Percentiles rank a stretch among this genome's conserved stretches.
phyloP scores from a whole-genome alignment of 441 rosid species.

The Erysimum cheiri region DNA sequence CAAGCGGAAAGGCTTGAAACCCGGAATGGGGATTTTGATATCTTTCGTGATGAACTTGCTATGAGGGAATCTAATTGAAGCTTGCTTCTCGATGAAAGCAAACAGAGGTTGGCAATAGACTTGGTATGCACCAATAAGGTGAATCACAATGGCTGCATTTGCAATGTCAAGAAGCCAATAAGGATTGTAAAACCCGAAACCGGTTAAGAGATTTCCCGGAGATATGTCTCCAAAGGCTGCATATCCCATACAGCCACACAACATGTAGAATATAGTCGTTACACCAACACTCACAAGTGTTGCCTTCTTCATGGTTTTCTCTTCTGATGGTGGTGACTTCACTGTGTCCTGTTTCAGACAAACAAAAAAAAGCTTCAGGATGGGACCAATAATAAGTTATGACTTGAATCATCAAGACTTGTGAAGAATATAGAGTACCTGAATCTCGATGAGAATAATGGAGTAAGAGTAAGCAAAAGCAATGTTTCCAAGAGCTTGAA shows the following conservation, averaged over 20 bases:
- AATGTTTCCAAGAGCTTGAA: slow-evolving; percentile 82
- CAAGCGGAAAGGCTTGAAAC: slow-evolving; percentile 43
- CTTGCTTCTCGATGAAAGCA: slow-evolving; percentile 69
- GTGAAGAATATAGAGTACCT: slow-evolving; percentile 47
- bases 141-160: slow-evolving; percentile 79
- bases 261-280: slow-evolving; percentile 82
- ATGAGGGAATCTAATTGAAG: slow-evolving; percentile 53
- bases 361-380: background rate
- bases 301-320: slow-evolving; percentile 81
- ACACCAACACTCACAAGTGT: slow-evolving; percentile 59
- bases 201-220: slow-evolving; percentile 79
- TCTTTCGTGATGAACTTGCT: slow-evolving; percentile 62
- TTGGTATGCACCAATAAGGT: slow-evolving; percentile 88
- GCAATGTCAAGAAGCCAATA: slow-evolving; percentile 91
- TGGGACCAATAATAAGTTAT: background rate
- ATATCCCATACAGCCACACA: slow-evolving; percentile 88
- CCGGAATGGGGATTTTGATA: slow-evolving; percentile 54
- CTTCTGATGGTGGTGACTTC: slow-evolving; percentile 72
- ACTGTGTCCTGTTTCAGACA: slow-evolving; percentile 62
- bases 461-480: slow-evolving; percentile 93
- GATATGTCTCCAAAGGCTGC: slow-evolving; percentile 85
- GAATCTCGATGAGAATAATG: slow-evolving; percentile 80
- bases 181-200: slow-evolving; percentile 83
- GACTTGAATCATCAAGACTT: slow-evolving; percentile 5
- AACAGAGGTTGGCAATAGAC: slow-evolving; percentile 85